Percentiles rank a stretch among this genome's conserved stretches.
These are phyloP conservation scores for Pueraria montana DNA, from an alignment of 306 rosid species.

Conservation along the genomic window DNA sequence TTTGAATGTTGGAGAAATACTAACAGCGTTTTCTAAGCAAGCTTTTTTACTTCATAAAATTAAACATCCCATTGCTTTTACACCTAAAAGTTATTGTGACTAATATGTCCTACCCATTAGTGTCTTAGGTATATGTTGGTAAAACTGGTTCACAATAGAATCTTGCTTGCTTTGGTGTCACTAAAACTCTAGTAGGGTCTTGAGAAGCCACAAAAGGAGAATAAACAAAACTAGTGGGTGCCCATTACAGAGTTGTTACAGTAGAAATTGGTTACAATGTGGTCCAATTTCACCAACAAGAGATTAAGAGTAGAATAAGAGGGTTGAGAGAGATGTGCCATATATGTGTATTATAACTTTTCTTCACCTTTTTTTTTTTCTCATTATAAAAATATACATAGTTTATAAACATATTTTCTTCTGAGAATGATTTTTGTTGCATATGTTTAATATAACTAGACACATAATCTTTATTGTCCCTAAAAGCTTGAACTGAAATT, in stretches of 20 bases:
- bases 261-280: conserved; percentile 25
- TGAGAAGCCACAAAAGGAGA: conserved; percentile 23
- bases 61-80: background rate
- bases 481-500: conserved; percentile 49
- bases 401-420: conserved; percentile 55
- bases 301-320: conserved; percentile 5
- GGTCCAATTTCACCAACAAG: conserved; percentile 24
- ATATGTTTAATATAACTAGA: conserved; percentile 34
- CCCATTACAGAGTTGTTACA: conserved; percentile 10
- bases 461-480: conserved; percentile 43
- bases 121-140: conserved; percentile 38
- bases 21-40: background rate
- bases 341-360: conserved; percentile 36
- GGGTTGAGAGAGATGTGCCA: conserved; percentile 31
- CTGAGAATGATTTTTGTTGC: conserved; percentile 36
- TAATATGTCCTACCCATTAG: conserved; percentile 34
- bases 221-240: conserved; percentile 25
- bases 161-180: conserved; percentile 41
- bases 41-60: conserved; percentile 19
- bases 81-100: conserved; percentile 23
- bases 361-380: conserved; percentile 31
- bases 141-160: conserved; percentile 36
- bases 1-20: background rate
- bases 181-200: background rate
- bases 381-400: conserved; percentile 59